Evolutionary conservation across 1,284 basidiomycete genomes (phyloP).

Genomic region (Puccinia novopanici): DNA sequence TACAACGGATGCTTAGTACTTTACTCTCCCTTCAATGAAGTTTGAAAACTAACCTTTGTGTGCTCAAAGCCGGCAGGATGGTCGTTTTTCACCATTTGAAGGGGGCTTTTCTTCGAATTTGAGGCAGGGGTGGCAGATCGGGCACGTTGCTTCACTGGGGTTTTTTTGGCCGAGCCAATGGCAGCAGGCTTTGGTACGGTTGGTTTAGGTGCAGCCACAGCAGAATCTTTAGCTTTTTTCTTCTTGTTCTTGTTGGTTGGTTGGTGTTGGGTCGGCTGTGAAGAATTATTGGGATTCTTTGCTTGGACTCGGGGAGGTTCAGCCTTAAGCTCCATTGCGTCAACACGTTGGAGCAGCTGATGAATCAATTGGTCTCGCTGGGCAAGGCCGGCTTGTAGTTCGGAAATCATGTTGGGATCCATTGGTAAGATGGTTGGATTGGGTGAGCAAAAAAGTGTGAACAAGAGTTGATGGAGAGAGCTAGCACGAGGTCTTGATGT

Average conservation of each 20-base stretch:
- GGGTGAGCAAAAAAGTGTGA: too few relatives aligned
- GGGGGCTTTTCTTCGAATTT: constrained; percentile 8
- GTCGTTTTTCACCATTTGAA: constrained; percentile 14
- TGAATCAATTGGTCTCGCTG: neutral
- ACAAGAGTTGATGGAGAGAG: too few relatives aligned
- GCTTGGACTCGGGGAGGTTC: neutral
- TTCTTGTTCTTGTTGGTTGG: too few relatives aligned
- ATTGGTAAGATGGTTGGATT: too few relatives aligned
- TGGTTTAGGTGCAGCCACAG: neutral
- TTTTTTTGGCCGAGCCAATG: neutral
- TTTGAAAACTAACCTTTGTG: neutral
- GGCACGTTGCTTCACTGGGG: neutral
- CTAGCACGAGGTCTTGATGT: too few relatives aligned
- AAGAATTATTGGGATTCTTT: neutral
- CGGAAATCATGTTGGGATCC: too few relatives aligned
- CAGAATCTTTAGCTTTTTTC: neutral
- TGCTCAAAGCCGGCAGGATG: constrained; percentile 12
- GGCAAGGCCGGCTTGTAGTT: neutral
- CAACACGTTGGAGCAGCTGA: constrained; percentile 3
- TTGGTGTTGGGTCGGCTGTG: neutral
- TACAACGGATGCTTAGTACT: too few relatives aligned
- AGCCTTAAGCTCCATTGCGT: neutral
- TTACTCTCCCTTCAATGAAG: too few relatives aligned
- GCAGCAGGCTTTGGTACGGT: neutral
- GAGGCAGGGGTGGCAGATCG: neutral